Percentiles rank a stretch among this genome's conserved stretches.
Evolutionary conservation across 257 asterid species (phyloP).

Genomic region (Fraxinus americana): DNA sequence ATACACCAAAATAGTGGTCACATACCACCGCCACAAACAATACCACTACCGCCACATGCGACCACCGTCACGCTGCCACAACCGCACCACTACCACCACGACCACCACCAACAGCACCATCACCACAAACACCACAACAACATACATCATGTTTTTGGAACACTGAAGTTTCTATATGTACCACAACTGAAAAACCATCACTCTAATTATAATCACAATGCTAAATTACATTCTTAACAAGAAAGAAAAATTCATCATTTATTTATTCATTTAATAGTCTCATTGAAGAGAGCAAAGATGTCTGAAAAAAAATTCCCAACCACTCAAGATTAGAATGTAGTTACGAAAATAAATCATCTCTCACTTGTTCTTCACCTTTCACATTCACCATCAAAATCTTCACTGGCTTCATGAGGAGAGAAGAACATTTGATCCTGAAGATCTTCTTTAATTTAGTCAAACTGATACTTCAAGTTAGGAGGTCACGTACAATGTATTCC

Average conservation of each 20-base stretch:
- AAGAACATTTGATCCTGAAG: constrained; percentile 36
- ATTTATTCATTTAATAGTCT: background rate
- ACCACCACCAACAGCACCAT: too few species aligned
- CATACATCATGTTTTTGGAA: background rate
- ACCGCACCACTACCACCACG: too few species aligned
- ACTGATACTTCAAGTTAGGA: constrained; percentile 16
- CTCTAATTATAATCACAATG: background rate
- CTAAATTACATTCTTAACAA: background rate
- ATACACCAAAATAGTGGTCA: too few species aligned
- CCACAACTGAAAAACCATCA: background rate
- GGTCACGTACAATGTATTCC: constrained; percentile 19
- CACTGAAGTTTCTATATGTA: background rate
- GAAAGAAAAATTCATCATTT: background rate
- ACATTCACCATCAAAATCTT: constrained; percentile 35
- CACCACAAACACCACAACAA: too few species aligned
- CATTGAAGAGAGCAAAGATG: constrained; percentile 15
- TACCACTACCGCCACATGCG: too few species aligned
- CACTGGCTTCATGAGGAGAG: constrained; percentile 41
- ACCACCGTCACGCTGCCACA: too few species aligned
- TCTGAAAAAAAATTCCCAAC: constrained; percentile 4
- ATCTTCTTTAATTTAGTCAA: constrained; percentile 45
- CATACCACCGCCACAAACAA: too few species aligned
- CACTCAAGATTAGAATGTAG: constrained; percentile 23
- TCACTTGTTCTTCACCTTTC: constrained; percentile 69
- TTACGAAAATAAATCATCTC: constrained; percentile 35